Evolutionary conservation across 805 yeast genomes (phyloP), one percentile per base, ranked within the genome.

Genomic region (Schizosaccharomyces osmophilus): DNA sequence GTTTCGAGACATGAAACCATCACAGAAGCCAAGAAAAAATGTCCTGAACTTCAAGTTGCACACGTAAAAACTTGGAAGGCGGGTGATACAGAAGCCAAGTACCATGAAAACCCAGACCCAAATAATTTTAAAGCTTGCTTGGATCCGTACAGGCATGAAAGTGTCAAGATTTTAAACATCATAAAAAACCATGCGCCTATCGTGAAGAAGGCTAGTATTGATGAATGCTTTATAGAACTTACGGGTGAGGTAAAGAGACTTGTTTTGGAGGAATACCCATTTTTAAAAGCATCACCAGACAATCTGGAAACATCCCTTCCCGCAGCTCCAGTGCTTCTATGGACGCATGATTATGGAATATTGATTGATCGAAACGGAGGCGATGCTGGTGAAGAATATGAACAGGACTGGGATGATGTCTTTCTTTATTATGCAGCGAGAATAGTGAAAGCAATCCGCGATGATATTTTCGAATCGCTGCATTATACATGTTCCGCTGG

Each of bases 131-230:
- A 93, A 71, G 96, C 93, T 2, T 82, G 89, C 1, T 73, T 93
- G 62, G 97, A 93, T 68, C 95, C 95, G 0, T 93, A 90, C 68
- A 75, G 98, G 63, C 72, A 95, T 63, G 95, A 87, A 68, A 83
- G 93, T 63, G 74, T 95, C 19, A 85, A 84, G 70, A 82, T 93
- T 63, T 75, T 87, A 68, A 74, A 79, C 43, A 73, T 90, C 0
- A 77, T 93, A 66, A 48, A 62, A 57, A 69, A 73, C 6, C 74
- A 77, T 63, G 85, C 90, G 68, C 83, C 80, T 62, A 66, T 77
- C 17, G 87, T 87, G 0, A 95, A 93, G 70, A 89, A 89, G 72
- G 97, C 96, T 0, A 87, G 97, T 72, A 93, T 89, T 22, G 98
- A 93, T 72, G 98, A 93, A 72, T 82, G 88, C 59, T 93, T 84